Base-by-base conservation (phyloP, 177 flowering plant species). In the Vitis hybrid region DNA sequence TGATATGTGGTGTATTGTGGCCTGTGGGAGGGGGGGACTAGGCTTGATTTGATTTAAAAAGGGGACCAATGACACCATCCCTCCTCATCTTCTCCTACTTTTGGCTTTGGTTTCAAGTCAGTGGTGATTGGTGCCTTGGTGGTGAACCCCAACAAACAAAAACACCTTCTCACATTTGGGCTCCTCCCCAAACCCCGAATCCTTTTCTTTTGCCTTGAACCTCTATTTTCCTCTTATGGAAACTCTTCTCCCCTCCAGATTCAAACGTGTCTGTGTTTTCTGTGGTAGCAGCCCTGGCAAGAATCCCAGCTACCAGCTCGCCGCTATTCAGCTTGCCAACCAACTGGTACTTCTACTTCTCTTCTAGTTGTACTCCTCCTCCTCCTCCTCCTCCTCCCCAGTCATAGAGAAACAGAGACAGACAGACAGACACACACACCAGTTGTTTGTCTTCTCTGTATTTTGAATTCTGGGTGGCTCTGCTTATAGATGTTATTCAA, bases 201-300 rank as follows among this genome's bases (percentile, higher is more conserved):
- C 31, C 13, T 24, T 9, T 49, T 66, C 60, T 62, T 24, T 62
- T 11, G 19, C 64, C 22, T n/a, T 61, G 44, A 4, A 4, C 12
- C 13, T 22, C 47, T 22, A 14, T 62, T 59, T 68, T 11, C 69
- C 67, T 33, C 70, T 65, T 51, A 82, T 79, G 84, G 85, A 81
- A 64, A 74, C 54, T 59, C 74, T 70, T 28, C 71, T 60, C 18
- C 69, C 28, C 49, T 89, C 90, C n/a, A 88, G 85, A 68, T 89
- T 88, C 83, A 74, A 78, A 47, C 83, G 91, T 58, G 75, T 86
- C 3, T 87, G 91, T 64, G 93, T 87, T 11, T 89, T 87, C 81
- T 87, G 93, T 44, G 94, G 94, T 0, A 88, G 94, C 78, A 88
- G 91, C 63, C 87, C 83, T 0, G 91, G 94, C 22, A 89, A 86